A percentile compares a stretch with the other conserved stretches of the same genome.
These are phyloP conservation scores for Candolleomyces aberdarensis DNA, from an alignment of 768 basidiomycete genomes.

Conservation along the genomic window DNA sequence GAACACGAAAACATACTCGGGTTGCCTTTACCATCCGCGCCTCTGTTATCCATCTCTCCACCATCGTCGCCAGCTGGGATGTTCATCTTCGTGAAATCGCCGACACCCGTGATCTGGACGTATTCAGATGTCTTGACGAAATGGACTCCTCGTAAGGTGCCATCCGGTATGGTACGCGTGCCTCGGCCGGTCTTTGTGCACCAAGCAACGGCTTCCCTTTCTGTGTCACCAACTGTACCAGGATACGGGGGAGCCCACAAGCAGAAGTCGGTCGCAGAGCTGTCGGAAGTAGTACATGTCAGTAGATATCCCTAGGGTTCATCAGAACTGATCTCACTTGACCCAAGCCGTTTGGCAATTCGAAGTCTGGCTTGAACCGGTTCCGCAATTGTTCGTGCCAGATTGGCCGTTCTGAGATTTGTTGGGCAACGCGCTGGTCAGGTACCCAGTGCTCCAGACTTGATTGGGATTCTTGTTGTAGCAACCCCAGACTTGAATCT, in stretches of 20 bases:
- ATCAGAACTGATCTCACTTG: constrained; percentile 36
- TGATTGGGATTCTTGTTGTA: constrained; percentile 42
- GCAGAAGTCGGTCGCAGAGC: constrained; percentile 65
- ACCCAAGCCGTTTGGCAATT: constrained; percentile 69
- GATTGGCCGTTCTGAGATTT: constrained; percentile 58
- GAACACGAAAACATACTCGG: constrained; percentile 27
- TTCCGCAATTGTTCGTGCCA: constrained; percentile 69
- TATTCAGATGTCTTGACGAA: constrained; percentile 65
- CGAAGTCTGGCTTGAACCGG: constrained; percentile 51
- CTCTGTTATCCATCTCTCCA: constrained; percentile 75
- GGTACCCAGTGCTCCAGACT: constrained; percentile 52
- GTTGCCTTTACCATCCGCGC: constrained; percentile 60
- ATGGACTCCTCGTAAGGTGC: constrained; percentile 66
- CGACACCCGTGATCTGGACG: constrained; percentile 58
- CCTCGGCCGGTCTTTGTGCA: constrained; percentile 75
- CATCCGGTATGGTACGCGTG: constrained; percentile 67
- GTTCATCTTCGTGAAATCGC: constrained; percentile 70
- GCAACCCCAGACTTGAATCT: constrained; percentile 50
- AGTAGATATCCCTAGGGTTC: constrained; percentile 14
- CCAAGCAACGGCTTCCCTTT: constrained; percentile 68
- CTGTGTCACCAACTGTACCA: constrained; percentile 63
- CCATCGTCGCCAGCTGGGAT: constrained; percentile 49
- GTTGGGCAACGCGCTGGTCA: constrained; percentile 36
- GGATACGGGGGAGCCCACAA: constrained; percentile 57
- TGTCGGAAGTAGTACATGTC: constrained; percentile 18